A percentile compares a stretch with the other conserved stretches of the same genome.
Conservation (phyloP, 2,329 filamentous ascomycete genomes). For the Neonectria coccinea region DNA sequence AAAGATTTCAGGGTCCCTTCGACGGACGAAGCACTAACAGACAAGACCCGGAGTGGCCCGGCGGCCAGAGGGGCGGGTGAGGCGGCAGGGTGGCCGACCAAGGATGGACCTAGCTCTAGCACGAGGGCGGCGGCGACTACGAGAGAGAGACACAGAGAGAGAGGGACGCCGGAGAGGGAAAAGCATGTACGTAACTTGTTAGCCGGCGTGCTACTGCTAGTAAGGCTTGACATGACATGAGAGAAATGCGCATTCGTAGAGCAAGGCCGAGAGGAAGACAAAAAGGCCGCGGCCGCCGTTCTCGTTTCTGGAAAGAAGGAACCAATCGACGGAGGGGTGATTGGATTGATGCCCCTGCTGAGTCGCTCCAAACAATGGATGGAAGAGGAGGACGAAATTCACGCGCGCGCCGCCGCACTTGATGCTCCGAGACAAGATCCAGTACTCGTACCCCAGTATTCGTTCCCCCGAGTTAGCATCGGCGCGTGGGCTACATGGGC, state of each 20-base stretch:
- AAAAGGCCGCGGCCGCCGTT: conserved; percentile 22
- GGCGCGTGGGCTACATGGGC: neutral
- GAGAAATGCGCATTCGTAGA: conserved; percentile 13
- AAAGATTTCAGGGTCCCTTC: conserved; percentile 44
- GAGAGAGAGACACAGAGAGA: conserved; percentile 1
- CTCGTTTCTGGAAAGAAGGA: conserved; percentile 11
- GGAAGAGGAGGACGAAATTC: conserved; percentile 9
- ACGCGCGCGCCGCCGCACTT: conserved; percentile 7
- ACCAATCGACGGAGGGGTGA: conserved; percentile 24
- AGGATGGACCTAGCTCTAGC: neutral
- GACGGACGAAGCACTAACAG: conserved; percentile 31
- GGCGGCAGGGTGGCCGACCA: conserved; percentile 35
- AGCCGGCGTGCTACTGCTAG: conserved; percentile 3
- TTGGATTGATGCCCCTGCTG: conserved; percentile 28
- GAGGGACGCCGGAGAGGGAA: neutral
- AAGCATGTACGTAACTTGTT: conserved; percentile 21
- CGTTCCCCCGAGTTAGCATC: neutral
- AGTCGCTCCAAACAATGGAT: conserved; percentile 13
- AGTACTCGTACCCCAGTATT: neutral
- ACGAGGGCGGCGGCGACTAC: conserved; percentile 17
- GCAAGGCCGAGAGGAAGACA: neutral
- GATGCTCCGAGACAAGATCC: neutral
- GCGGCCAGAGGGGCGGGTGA: conserved; percentile 41
- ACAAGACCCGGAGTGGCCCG: conserved; percentile 41
- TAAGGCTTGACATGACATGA: conserved; percentile 21